phyloP scores from a whole-genome alignment of 169 alveolate genomes.

The Plasmodium ovale region DNA sequence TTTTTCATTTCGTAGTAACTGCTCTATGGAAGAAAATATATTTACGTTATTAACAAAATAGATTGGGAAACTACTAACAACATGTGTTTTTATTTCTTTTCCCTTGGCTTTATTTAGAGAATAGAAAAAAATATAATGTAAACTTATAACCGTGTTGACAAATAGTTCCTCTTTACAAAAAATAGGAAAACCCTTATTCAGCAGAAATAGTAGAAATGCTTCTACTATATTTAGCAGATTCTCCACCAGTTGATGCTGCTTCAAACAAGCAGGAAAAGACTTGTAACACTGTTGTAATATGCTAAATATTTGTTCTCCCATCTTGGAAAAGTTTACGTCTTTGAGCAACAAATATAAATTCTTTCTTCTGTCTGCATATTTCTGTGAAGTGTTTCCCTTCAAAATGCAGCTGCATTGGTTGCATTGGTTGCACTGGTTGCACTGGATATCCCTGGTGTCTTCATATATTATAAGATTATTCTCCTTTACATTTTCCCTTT shows the following conservation, averaged over 20 bases:
- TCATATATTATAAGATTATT: too few species aligned
- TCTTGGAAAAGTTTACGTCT: not conserved
- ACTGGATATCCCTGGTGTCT: too few species aligned
- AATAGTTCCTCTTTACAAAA: not conserved
- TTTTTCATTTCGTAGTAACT: too few species aligned
- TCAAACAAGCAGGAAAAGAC: not conserved
- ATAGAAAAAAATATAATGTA: not conserved
- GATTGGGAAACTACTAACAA: not conserved
- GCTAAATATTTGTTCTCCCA: not conserved
- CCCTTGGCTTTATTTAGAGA: conserved; percentile 9
- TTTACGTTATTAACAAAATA: not conserved
- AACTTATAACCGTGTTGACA: not conserved
- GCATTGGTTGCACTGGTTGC: too few species aligned
- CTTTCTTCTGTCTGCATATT: not conserved
- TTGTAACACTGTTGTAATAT: not conserved
- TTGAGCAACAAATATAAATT: not conserved
- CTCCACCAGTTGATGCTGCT: not conserved
- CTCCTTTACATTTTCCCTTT: too few species aligned
- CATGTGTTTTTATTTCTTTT: not conserved
- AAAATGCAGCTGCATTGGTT: too few species aligned
- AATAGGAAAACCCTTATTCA: not conserved
- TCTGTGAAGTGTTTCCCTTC: not conserved
- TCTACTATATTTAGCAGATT: not conserved
- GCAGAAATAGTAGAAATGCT: not conserved
- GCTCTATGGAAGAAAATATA: not conserved